Evolutionary conservation across 371 early-diverging fungal genomes (phyloP).

Genomic region (Umbelopsis sp.): DNA sequence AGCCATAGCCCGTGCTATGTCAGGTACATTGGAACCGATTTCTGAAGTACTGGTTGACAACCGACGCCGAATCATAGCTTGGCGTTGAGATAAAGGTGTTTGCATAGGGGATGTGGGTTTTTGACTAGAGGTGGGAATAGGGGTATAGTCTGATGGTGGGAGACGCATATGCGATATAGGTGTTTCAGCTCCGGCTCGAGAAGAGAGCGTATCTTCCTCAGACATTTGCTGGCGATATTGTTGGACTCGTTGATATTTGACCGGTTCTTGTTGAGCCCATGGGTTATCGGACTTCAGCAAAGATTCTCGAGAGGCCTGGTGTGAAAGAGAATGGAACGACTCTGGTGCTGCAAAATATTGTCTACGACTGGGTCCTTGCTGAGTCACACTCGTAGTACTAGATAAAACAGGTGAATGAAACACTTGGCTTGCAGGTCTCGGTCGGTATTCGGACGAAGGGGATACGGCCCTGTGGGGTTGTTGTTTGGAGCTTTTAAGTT

Average conservation of each 20-base stretch:
- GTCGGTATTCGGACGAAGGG: slow-evolving; percentile 11
- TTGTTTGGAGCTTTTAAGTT: neutral
- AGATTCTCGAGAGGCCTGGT: slow-evolving; percentile 11
- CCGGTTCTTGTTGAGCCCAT: slow-evolving; percentile 18
- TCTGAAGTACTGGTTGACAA: slow-evolving; percentile 2
- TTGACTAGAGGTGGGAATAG: neutral
- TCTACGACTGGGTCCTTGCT: neutral
- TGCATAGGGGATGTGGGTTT: neutral
- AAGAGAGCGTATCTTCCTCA: slow-evolving; percentile 4
- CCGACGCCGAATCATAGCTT: neutral
- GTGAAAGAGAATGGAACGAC: slow-evolving; percentile 7
- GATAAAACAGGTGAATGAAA: slow-evolving; percentile 5
- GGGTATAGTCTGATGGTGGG: slow-evolving; percentile 12
- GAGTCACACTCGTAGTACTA: slow-evolving; percentile 8
- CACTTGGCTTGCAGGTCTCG: neutral
- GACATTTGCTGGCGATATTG: slow-evolving; percentile 15
- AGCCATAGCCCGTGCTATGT: neutral
- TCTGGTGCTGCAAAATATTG: slow-evolving; percentile 9
- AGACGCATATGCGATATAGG: slow-evolving; percentile 15
- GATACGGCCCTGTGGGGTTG: neutral
- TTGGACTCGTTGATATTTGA: slow-evolving; percentile 13
- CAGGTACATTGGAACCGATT: neutral
- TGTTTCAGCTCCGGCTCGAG: slow-evolving; percentile 8
- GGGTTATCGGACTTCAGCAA: slow-evolving; percentile 3
- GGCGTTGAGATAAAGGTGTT: neutral